These are phyloP conservation scores for Starmera pachycereana DNA, from an alignment of 805 yeast species.

Conservation along the genomic window DNA sequence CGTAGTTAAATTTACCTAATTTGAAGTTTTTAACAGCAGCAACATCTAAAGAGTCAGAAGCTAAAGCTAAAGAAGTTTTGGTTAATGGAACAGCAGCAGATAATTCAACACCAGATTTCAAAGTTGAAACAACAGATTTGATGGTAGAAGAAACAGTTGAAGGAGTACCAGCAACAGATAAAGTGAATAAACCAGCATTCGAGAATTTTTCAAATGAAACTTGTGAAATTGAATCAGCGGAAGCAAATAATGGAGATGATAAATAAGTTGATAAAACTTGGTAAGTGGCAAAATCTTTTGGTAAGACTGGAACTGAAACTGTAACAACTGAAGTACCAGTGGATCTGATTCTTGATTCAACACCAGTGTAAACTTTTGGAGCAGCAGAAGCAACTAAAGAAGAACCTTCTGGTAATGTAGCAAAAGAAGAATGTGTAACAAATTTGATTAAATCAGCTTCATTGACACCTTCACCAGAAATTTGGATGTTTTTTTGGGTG, in stretches of 20 bases:
- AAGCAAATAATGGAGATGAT: slow-evolving; percentile 45
- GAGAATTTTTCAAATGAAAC: slow-evolving; percentile 53
- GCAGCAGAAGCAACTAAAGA: slow-evolving; percentile 29
- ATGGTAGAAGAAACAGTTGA: slow-evolving; percentile 50
- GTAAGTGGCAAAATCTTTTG: slow-evolving; percentile 53
- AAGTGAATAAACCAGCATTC: slow-evolving; percentile 73
- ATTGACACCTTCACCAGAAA: slow-evolving; percentile 66
- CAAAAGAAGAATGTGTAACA: slow-evolving; percentile 54
- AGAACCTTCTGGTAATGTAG: slow-evolving; percentile 52
- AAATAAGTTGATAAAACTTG: slow-evolving; percentile 64
- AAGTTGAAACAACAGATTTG: slow-evolving; percentile 41
- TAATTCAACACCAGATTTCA: slow-evolving; percentile 44
- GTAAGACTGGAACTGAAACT: slow-evolving; percentile 69
- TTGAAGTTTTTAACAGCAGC: slow-evolving; percentile 31
- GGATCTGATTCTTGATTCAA: slow-evolving; percentile 55
- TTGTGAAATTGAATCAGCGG: slow-evolving; percentile 40
- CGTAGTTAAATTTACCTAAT: slow-evolving; percentile 64
- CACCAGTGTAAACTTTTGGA: slow-evolving; percentile 48
- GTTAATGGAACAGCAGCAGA: slow-evolving; percentile 51
- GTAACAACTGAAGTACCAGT: slow-evolving; percentile 62
- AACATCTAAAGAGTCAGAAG: slow-evolving; percentile 29
- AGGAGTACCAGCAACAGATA: slow-evolving; percentile 53
- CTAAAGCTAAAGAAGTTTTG: slow-evolving; percentile 30
- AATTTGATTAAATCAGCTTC: slow-evolving; percentile 60
- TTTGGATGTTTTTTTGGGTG: slow-evolving; percentile 58